Conservation (phyloP, 805 yeast genomes). For the Spathaspora passalidarum region DNA sequence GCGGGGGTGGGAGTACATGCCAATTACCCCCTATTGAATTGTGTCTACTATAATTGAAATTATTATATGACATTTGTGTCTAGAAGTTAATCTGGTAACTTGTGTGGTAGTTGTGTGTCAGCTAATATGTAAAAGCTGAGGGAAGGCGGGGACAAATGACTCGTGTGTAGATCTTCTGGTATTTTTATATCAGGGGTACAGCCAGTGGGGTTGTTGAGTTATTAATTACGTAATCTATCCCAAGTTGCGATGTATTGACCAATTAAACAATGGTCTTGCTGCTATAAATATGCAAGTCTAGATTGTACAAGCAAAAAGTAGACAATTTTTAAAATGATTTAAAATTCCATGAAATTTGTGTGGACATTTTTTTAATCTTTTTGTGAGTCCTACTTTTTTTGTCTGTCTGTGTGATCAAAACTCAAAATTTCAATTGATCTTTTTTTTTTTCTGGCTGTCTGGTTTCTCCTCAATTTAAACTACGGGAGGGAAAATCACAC, state of each 20-base stretch:
- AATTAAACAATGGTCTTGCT: neutral
- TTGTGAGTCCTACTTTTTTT: neutral
- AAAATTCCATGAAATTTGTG: neutral
- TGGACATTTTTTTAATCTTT: neutral
- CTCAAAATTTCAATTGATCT: neutral
- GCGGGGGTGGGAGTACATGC: constrained; percentile 29
- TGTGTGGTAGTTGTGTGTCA: neutral
- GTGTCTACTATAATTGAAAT: constrained; percentile 32
- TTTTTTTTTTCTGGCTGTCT: neutral
- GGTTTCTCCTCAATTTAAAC: neutral
- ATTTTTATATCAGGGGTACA: too few relatives aligned
- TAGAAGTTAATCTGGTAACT: too few relatives aligned
- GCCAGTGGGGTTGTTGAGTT: too few relatives aligned
- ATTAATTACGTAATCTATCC: too few relatives aligned
- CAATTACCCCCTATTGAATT: constrained; percentile 39
- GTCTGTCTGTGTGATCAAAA: neutral
- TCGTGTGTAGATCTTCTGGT: too few relatives aligned
- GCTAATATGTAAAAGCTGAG: neutral
- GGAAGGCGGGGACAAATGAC: neutral
- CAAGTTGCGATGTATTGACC: too few relatives aligned
- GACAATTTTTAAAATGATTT: neutral
- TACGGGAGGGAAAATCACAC: too few relatives aligned
- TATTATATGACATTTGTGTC: constrained; percentile 28
- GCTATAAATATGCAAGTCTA: neutral
- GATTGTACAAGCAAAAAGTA: neutral